phyloP scores from a whole-genome alignment of 106 monocot genomes.

The Chionographis japonica region DNA sequence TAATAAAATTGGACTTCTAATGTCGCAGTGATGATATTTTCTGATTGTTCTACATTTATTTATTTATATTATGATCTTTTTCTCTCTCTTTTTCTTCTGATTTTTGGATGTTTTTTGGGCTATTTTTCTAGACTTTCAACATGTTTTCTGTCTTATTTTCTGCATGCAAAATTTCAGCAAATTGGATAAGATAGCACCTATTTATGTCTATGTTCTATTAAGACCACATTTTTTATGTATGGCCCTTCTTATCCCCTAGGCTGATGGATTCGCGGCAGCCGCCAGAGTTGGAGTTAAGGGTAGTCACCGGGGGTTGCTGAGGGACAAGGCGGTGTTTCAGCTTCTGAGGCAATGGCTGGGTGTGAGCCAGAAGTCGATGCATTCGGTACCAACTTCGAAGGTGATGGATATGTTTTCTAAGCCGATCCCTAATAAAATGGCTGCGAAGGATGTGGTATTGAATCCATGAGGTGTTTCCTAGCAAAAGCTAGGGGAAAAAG shows the following conservation, averaged over 20 bases:
- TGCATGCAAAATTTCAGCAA: too few species aligned
- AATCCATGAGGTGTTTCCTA: background rate
- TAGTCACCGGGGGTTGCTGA: conserved; percentile 54
- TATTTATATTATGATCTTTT: too few species aligned
- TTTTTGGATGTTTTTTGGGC: too few species aligned
- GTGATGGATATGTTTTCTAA: conserved; percentile 32
- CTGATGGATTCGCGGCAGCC: conserved; percentile 63
- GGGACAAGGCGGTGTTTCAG: conserved; percentile 50
- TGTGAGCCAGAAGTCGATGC: conserved; percentile 16
- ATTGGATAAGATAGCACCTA: too few species aligned
- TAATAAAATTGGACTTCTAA: too few species aligned
- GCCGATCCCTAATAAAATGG: background rate
- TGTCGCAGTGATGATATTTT: too few species aligned
- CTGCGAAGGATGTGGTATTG: background rate
- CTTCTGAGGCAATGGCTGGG: conserved; percentile 65
- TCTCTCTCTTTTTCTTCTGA: too few species aligned
- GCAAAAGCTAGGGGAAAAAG: too few species aligned
- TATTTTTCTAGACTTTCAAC: too few species aligned
- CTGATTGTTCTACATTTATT: too few species aligned
- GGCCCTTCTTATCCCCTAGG: conserved; percentile 24
- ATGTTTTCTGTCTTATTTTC: too few species aligned
- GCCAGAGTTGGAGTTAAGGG: conserved; percentile 52
- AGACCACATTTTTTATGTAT: conserved; percentile 1
- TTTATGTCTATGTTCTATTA: background rate
- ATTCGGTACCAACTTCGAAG: conserved; percentile 21